Evolutionary conservation across 2,329 filamentous ascomycete species (phyloP).

Genomic region (Cryphonectria carpinicola): DNA sequence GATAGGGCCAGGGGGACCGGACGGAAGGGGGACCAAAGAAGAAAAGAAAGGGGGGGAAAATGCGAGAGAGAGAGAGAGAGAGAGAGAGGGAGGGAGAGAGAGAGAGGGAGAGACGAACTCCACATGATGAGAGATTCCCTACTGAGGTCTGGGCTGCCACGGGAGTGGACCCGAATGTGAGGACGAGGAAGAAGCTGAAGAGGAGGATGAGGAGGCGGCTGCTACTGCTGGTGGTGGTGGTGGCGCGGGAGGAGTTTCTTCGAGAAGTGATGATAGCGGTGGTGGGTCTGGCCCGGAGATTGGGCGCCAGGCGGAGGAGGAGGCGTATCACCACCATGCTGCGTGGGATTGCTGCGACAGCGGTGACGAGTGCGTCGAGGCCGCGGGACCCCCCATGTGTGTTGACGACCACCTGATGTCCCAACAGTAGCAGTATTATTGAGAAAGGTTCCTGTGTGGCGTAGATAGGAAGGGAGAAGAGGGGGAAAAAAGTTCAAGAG

Average conservation of each 20-base stretch:
- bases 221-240: neutral
- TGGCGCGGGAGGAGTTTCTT: neutral
- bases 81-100: neutral
- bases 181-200: constrained; percentile 12
- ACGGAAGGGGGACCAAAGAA: neutral
- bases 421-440: neutral
- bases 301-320: neutral
- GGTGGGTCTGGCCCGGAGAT: neutral
- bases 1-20: neutral
- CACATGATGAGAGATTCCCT: constrained; percentile 17
- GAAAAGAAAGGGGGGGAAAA: too few species aligned
- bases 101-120: constrained; percentile 13
- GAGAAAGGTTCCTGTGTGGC: neutral
- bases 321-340: neutral
- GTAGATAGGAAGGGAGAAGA: too few species aligned
- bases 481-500: too few species aligned
- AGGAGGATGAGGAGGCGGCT: neutral
- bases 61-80: neutral
- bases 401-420: neutral
- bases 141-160: constrained; percentile 19
- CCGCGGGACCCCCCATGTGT: neutral
- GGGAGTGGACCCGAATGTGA: constrained; percentile 7
- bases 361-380: neutral
- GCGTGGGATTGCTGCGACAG: neutral
- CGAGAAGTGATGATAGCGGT: neutral